Conservation (phyloP, 1,284 basidiomycete genomes). For the Heterobasidion occidentale region DNA sequence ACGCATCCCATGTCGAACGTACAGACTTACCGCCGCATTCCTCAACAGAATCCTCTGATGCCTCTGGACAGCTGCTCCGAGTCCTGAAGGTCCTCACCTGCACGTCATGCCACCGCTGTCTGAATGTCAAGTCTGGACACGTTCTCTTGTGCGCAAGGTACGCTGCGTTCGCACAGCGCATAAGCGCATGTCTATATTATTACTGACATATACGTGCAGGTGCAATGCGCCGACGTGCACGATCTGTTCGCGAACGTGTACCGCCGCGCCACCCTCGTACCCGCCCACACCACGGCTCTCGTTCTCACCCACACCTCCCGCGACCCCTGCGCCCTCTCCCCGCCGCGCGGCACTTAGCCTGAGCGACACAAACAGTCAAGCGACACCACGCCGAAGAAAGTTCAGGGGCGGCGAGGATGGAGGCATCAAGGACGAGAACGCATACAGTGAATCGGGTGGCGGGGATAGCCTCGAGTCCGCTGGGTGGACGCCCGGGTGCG, state of each 20-base stretch:
- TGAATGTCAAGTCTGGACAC: conserved; percentile 9
- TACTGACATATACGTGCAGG: conserved; percentile 8
- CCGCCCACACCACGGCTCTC: conserved; percentile 19
- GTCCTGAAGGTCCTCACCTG: conserved; percentile 4
- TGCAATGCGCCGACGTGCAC: conserved; percentile 22
- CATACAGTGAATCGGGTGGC: conserved; percentile 1
- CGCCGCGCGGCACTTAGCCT: conserved; percentile 1
- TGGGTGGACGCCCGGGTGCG: conserved; percentile 18
- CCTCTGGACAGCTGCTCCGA: not conserved
- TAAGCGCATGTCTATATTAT: not conserved
- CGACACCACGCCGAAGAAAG: conserved; percentile 8
- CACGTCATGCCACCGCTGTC: conserved; percentile 8
- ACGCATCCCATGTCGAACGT: not conserved
- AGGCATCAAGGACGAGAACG: conserved; percentile 3
- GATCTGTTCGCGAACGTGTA: conserved; percentile 25
- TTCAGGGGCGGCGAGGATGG: conserved; percentile 10
- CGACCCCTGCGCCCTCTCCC: conserved; percentile 8
- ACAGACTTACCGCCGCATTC: not conserved
- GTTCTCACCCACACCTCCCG: conserved; percentile 16
- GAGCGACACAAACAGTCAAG: not conserved
- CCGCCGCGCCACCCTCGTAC: conserved; percentile 15
- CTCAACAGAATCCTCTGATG: not conserved
- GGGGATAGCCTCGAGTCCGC: not conserved
- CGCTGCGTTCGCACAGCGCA: not conserved
- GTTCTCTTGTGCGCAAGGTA: conserved; percentile 8